Evolutionary conservation across 805 yeast genomes (phyloP).

Genomic region (Kuraishia piskuri): DNA sequence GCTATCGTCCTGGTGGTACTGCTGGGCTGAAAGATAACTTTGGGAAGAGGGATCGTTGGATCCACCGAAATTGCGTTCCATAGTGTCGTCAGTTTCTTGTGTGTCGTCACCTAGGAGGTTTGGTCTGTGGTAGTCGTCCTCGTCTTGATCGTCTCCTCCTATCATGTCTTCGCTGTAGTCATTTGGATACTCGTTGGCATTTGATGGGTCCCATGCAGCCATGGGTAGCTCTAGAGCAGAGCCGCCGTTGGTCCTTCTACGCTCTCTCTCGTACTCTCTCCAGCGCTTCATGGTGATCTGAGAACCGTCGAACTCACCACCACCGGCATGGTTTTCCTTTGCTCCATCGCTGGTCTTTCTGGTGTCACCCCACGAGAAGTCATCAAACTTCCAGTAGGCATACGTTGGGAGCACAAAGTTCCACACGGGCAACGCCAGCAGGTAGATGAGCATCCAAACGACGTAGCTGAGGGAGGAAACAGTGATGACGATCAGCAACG

Average conservation of each 20-base stretch:
- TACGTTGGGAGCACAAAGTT: conserved; percentile 80
- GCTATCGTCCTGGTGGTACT: neutral
- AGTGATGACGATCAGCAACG: conserved; percentile 69
- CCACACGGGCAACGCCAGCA: conserved; percentile 87
- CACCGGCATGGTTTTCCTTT: conserved; percentile 57
- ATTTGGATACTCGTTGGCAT: neutral
- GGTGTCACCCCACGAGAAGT: conserved; percentile 95
- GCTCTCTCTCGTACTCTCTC: conserved; percentile 84
- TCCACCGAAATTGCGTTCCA: neutral
- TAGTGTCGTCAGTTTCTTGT: neutral
- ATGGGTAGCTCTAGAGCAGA: conserved; percentile 1
- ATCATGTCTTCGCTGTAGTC: neutral
- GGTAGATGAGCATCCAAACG: conserved; percentile 71
- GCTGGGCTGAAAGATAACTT: neutral
- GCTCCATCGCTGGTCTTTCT: conserved; percentile 69
- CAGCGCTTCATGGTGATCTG: conserved; percentile 86
- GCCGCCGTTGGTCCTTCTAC: conserved; percentile 14
- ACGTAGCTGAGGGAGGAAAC: conserved; percentile 67
- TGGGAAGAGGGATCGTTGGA: neutral
- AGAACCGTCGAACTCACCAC: conserved; percentile 86
- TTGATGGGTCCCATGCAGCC: conserved; percentile 5
- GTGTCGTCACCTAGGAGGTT: neutral
- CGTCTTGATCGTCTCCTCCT: neutral
- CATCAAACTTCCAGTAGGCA: conserved; percentile 93
- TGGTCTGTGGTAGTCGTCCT: neutral